Base-by-base conservation (phyloP, 768 basidiomycete genomes). In the Clitopilus hobsonii region DNA sequence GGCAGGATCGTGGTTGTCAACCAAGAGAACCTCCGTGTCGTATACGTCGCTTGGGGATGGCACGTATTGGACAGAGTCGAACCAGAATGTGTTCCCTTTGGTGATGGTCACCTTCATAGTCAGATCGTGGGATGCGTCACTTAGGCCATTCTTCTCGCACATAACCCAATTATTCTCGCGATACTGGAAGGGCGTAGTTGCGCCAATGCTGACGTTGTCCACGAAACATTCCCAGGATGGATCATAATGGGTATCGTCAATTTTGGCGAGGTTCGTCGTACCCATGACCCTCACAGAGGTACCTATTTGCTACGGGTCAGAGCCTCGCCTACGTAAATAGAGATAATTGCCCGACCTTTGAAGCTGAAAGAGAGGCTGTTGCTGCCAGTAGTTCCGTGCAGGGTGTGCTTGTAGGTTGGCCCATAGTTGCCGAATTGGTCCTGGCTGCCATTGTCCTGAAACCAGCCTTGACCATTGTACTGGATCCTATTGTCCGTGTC, bases 131-230 rank as follows among this genome's bases (percentile, higher is more conserved):
- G 62, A 41, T 11, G 61, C 63, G 27, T 66, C 59, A 11, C 54
- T 23, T 13, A 71, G 53, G 49, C 55, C 53, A n/a, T 59, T 45
- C 10, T 52, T 53, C 6, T 56, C 55, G 55, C 72, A 73, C 13
- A 73, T 56, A 2, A 23, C 6, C 69, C 68, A 70, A 60, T 70
- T 71, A 41, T 73, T 72, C 49, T 73, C 69, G 4, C 49, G 14
- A 22, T 52, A 58, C 13, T 30, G 32, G 51, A 66, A 65, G 7
- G 66, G 58, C 6, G 60, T 23, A 7, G 57, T 58, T 10, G 61
- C 49, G 14, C 54, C 53, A 23, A 68, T 64, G 16, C 55, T 60
- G 16, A 58, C 55, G 6, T 55, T 54, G 58, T 73, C 70, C 30
- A 73, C 54, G 53, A 65, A 65, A 54, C 72, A 73, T 14, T 62